Conservation (phyloP, 1,139 yeast species). For the Candida gigantensis region DNA sequence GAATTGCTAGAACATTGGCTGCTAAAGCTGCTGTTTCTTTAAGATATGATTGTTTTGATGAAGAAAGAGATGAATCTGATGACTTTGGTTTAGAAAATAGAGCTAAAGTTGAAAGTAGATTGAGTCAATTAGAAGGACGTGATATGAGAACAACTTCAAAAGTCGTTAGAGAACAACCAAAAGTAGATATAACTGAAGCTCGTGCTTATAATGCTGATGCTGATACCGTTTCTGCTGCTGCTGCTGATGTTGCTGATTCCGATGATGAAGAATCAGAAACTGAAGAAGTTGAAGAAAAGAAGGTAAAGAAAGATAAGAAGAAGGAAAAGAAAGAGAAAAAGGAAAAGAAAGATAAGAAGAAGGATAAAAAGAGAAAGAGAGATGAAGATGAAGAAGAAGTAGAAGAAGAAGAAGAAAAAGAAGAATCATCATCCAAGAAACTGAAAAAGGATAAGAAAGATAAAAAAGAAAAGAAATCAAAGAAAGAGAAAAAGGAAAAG, state of each 20-base stretch:
- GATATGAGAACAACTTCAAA: conserved; percentile 81
- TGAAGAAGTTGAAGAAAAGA: conserved; percentile 36
- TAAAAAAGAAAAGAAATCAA: conserved; percentile 43
- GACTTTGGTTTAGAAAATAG: conserved; percentile 91
- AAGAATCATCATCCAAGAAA: conserved; percentile 34
- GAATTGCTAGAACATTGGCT: conserved; percentile 97
- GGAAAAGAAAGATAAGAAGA: conserved; percentile 46
- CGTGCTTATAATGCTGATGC: conserved; percentile 94
- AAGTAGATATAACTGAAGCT: conserved; percentile 81
- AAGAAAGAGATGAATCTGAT: conserved; percentile 94
- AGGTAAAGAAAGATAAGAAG: conserved; percentile 25
- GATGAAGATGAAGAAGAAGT: conserved; percentile 27
- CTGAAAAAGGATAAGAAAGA: conserved; percentile 51
- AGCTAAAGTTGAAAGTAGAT: conserved; percentile 90
- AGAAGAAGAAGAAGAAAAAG: conserved; percentile 26
- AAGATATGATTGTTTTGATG: conserved; percentile 95
- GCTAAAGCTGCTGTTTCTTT: conserved; percentile 97
- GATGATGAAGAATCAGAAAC: conserved; percentile 50
- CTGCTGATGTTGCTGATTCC: conserved; percentile 46
- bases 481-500: conserved; percentile 44
- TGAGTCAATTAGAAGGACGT: conserved; percentile 95
- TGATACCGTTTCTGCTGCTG: conserved; percentile 54
- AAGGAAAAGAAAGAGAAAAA: conserved; percentile 25
- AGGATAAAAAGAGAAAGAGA: conserved; percentile 46
- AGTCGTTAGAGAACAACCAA: conserved; percentile 73